Evolutionary conservation across 2,329 filamentous ascomycete genomes (phyloP).

Genomic region (Triangularia verruculosa): DNA sequence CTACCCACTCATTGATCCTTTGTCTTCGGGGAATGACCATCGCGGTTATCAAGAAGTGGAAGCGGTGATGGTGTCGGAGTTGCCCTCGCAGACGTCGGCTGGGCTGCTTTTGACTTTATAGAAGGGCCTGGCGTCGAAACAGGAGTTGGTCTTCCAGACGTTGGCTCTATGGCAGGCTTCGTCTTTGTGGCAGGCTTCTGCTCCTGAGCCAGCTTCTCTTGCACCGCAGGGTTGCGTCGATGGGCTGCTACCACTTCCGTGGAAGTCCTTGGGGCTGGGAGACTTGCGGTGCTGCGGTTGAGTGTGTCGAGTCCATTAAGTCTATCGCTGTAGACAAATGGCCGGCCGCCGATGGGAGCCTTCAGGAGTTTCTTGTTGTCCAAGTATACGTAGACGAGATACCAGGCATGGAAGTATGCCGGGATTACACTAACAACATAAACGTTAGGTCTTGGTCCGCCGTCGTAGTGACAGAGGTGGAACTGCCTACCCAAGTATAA

Average conservation of each 20-base stretch:
- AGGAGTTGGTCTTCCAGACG: background rate
- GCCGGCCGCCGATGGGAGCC: conserved; percentile 47
- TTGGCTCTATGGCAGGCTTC: background rate
- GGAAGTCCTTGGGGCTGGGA: conserved; percentile 11
- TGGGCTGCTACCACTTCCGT: background rate
- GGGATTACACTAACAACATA: background rate
- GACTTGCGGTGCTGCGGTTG: conserved; percentile 30
- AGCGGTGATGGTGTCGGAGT: background rate
- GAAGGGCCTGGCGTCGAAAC: background rate
- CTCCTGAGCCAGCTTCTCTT: background rate
- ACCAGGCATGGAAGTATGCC: background rate
- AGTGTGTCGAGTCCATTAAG: conserved; percentile 60
- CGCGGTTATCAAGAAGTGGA: background rate
- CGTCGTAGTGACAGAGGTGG: background rate
- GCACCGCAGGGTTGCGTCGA: background rate
- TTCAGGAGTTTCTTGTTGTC: background rate
- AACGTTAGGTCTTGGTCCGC: background rate
- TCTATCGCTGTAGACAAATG: conserved; percentile 68
- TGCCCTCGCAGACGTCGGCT: background rate
- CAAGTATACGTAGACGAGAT: background rate
- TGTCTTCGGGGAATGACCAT: background rate
- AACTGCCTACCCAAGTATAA: background rate
- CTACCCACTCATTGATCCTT: background rate
- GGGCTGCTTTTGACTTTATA: background rate
- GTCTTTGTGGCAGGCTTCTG: background rate